Base-by-base conservation (phyloP, 441 rosid species). In the Dalechampia spathulata region DNA sequence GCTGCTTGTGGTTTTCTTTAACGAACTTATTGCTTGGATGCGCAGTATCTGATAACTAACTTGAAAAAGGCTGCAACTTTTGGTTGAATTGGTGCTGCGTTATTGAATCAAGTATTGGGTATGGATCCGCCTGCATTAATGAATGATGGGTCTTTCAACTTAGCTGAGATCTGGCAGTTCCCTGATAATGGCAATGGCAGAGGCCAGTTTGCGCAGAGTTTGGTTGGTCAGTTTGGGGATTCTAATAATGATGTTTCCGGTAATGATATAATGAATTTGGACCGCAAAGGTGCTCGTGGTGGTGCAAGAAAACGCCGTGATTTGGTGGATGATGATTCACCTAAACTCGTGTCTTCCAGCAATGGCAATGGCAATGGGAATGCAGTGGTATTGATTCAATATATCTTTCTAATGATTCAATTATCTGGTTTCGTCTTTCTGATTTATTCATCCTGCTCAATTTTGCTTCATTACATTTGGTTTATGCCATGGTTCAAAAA, bases 161-260 rank as follows among this genome's bases (percentile, higher is more conserved):
- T 83, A 52, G 57, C 86, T 37, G 96, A 87, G 94, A 81, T 87
- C 90, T 90, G 90, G 97, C 94, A 65, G 72, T 79, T 77, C 60
- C 78, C 90, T 64, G 46, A 79, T 54, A 80, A 63, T 61, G 82
- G 80, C 49, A 64, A 55, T 52, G 82, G 80, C 22, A 64, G 68
- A 53, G 65, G 60, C 32, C 77, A 58, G 52, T 66, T 72, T 52
- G 80, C 68, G 36, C 62, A 60, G 40, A 60, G 64, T 54, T 44
- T 60, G 60, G 59, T 57, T 45, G 55, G 52, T 42, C 79, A 72
- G 49, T 78, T 78, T 54, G 64, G 25, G 6, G 65, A 61, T 55
- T 36, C 72, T 21, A 68, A 62, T 65, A 73, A 65, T 28, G 78
- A 76, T 5, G 66, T 70, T 25, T 37, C 69, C 13, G 65, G 65